These are phyloP conservation scores for Grammothele lineata DNA, from an alignment of 768 basidiomycete genomes.

Conservation along the genomic window DNA sequence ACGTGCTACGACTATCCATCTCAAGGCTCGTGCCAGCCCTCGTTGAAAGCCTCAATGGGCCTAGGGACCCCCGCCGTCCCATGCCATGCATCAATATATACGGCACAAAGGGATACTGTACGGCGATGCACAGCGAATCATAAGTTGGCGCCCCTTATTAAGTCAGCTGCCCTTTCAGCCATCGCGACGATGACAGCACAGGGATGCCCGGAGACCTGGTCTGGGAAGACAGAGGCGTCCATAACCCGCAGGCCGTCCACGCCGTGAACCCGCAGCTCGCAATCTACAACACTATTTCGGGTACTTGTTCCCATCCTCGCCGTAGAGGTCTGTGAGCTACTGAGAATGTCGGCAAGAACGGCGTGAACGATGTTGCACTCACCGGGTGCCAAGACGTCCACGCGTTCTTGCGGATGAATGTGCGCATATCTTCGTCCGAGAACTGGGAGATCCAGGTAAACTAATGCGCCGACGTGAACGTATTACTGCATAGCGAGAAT, in stretches of 20 bases:
- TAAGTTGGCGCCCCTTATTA: slow-evolving; percentile 8
- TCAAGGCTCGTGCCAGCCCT: too few species aligned
- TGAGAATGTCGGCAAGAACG: too few species aligned
- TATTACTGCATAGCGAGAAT: neutral
- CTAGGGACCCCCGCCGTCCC: too few species aligned
- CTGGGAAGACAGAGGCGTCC: slow-evolving; percentile 6
- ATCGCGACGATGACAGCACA: slow-evolving; percentile 11
- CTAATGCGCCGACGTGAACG: neutral
- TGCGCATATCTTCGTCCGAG: too few species aligned
- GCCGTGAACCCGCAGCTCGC: slow-evolving; percentile 38
- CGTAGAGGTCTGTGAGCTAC: slow-evolving; percentile 21
- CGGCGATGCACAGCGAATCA: too few species aligned
- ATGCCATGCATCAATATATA: too few species aligned
- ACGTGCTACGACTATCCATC: too few species aligned
- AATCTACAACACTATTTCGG: slow-evolving; percentile 38
- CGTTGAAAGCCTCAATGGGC: too few species aligned
- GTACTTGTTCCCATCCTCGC: slow-evolving; percentile 29
- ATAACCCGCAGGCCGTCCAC: slow-evolving; percentile 34
- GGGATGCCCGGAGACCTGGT: slow-evolving; percentile 7
- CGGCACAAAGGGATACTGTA: too few species aligned
- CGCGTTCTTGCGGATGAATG: neutral
- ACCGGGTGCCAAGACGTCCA: too few species aligned
- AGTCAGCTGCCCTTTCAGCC: slow-evolving; percentile 12
- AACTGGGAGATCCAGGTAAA: too few species aligned
- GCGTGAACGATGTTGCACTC: too few species aligned